These are phyloP conservation scores for Solanum appendiculatum DNA, from an alignment of 257 asterid species.

Conservation along the genomic window DNA sequence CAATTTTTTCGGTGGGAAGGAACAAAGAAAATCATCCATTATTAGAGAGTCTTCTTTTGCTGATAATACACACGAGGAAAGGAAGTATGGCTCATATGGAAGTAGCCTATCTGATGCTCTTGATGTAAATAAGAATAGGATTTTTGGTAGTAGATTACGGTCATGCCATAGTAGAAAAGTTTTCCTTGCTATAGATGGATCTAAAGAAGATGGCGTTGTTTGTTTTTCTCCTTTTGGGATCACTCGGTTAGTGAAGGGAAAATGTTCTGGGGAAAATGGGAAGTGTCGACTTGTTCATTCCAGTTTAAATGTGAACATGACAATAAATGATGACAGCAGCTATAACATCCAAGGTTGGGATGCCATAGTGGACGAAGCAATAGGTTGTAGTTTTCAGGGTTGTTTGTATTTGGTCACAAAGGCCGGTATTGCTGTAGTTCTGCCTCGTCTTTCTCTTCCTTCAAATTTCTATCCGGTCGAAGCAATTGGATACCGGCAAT, in stretches of 20 bases:
- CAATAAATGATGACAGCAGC: conserved; percentile 41
- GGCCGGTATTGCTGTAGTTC: conserved; percentile 77
- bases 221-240: conserved; percentile 88
- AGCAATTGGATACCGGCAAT: conserved; percentile 57
- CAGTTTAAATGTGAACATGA: conserved; percentile 35
- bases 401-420: conserved; percentile 66
- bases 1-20: conserved; percentile 18
- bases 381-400: conserved; percentile 77
- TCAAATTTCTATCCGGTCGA: conserved; percentile 64
- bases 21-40: conserved; percentile 5
- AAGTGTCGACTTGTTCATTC: conserved; percentile 52
- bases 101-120: conserved; percentile 21
- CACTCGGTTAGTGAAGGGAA: conserved; percentile 57
- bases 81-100: conserved; percentile 15
- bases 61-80: conserved; percentile 13
- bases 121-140: conserved; percentile 27
- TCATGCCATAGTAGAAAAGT: conserved; percentile 40
- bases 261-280: conserved; percentile 27
- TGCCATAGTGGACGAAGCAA: conserved; percentile 46
- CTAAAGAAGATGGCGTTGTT: conserved; percentile 45
- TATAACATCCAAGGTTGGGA: conserved; percentile 37
- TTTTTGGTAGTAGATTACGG: conserved; percentile 23
- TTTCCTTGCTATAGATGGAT: conserved; percentile 48
- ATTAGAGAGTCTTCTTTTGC: conserved; percentile 11
- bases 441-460: conserved; percentile 64